Evolutionary conservation across 2,329 filamentous ascomycete genomes (phyloP).

Genomic region (Cladosporium austrohemisphaericum): DNA sequence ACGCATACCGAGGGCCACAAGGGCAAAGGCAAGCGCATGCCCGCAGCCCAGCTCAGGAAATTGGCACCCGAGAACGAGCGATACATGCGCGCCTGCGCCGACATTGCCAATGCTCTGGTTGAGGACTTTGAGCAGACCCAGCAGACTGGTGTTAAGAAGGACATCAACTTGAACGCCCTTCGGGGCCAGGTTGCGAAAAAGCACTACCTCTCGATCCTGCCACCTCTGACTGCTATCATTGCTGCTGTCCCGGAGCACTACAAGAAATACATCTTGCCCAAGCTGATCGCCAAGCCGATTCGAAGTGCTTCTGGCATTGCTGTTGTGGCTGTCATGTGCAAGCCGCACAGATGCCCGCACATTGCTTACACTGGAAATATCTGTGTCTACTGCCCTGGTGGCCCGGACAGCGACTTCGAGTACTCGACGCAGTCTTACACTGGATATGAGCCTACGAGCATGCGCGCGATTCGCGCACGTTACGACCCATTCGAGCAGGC

Average conservation of each 20-base stretch:
- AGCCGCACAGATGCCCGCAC: conserved; percentile 94
- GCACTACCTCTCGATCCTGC: conserved; percentile 81
- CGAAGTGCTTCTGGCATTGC: conserved; percentile 94
- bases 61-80: conserved; percentile 90
- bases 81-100: conserved; percentile 88
- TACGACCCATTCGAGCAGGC: conserved; percentile 99
- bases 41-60: conserved; percentile 48
- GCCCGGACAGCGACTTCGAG: conserved; percentile 96
- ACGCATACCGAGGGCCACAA: conserved; percentile 50
- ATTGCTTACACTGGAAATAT: conserved; percentile 99
- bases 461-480: conserved; percentile 93
- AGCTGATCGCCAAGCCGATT: conserved; percentile 95
- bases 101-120: conserved; percentile 89
- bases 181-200: conserved; percentile 88
- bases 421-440: conserved; percentile 99
- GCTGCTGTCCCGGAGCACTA: conserved; percentile 98
- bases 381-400: conserved; percentile 96
- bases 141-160: conserved; percentile 69
- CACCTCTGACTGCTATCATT: conserved; percentile 93
- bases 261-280: conserved; percentile 97
- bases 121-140: conserved; percentile 84
- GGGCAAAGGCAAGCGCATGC: conserved; percentile 55
- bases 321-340: conserved; percentile 99
- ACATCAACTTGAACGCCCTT: conserved; percentile 88
- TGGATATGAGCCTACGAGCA: conserved; percentile 95